Base-by-base conservation (phyloP, 2,329 filamentous ascomycete species). In the Epichloe sibirici region DNA sequence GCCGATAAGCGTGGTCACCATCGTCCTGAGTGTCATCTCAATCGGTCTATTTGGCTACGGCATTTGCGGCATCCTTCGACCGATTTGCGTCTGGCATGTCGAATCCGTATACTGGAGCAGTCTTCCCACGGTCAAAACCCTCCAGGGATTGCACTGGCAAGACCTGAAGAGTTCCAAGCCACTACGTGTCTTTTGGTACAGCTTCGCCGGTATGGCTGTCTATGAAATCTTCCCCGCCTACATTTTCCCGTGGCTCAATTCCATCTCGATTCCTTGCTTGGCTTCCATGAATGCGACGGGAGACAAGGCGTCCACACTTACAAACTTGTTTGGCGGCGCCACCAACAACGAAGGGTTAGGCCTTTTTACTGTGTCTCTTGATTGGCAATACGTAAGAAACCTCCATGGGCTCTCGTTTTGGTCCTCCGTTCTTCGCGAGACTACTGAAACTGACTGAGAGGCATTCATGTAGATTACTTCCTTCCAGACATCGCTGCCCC, bases 41-140 rank as follows among this genome's bases (percentile, higher is more conserved):
- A 78, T 80, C 42, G 74, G 74, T 0, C 60, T 80, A 2, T 79
- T 78, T 51, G 77, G 77, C 1, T 81, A 78, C 42, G 77, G 76
- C 2, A 61, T 81, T 3, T 73, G 70, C 44, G 77, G 77, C 7
- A 45, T 80, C 2, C 62, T 80, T 58, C 74, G 77, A 0, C 76
- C 77, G 0, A 69, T 80, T 39, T 69, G 71, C 2, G 76, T 81
- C 11, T 80, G 74, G 69, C 76, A 78, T 49, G 72, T 75, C 5
- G 76, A 80, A 13, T 71, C 75, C 2, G 77, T 81, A 3, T 81
- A 78, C 63, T 81, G 77, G 77, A 66, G 68, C 38, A 75, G 67
- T 5, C 61, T 79, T 4, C 77, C 77, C 0, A 74, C 71, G 0
- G 74, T 79, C 49, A 78, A 78, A 57, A 72, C 71, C 0, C 71